A percentile compares a stretch with the other conserved stretches of the same genome.
Conservation (phyloP, 257 asterid genomes). For the Fraxinus pennsylvanica region DNA sequence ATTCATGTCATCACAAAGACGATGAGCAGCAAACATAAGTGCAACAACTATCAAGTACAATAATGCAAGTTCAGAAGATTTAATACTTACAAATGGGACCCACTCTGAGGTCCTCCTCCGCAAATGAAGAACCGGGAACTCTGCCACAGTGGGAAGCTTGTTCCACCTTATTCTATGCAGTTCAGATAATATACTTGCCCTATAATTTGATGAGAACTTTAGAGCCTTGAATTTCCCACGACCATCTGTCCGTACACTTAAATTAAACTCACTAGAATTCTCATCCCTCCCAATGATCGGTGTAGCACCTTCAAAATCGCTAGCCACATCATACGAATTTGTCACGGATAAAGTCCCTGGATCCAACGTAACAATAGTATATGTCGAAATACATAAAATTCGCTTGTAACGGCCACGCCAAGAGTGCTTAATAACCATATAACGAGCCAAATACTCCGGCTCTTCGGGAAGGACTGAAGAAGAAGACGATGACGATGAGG, state of each 20-base stretch:
- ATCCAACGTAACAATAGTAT: slow-evolving; percentile 48
- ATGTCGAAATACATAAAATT: slow-evolving; percentile 72
- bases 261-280: slow-evolving; percentile 67
- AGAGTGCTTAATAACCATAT: slow-evolving; percentile 84
- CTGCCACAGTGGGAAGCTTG: slow-evolving; percentile 62
- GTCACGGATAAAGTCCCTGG: slow-evolving; percentile 76
- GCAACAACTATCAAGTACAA: not conserved
- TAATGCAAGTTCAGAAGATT: slow-evolving; percentile 16
- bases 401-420: slow-evolving; percentile 99
- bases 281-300: slow-evolving; percentile 90
- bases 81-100: slow-evolving; percentile 74
- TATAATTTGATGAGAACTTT: slow-evolving; percentile 76
- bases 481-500: slow-evolving; percentile 30
- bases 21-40: slow-evolving; percentile 10
- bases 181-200: slow-evolving; percentile 87
- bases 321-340: slow-evolving; percentile 79
- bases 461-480: slow-evolving; percentile 56
- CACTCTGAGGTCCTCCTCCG: slow-evolving; percentile 82
- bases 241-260: slow-evolving; percentile 91
- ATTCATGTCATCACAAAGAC: not conserved
- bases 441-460: slow-evolving; percentile 86
- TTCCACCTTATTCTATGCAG: slow-evolving; percentile 86
- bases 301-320: slow-evolving; percentile 83
- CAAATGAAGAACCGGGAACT: slow-evolving; percentile 81
- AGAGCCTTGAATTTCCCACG: slow-evolving; percentile 83